Base-by-base conservation (phyloP, 768 basidiomycete species). In the Gloeophyllum trabeum region DNA sequence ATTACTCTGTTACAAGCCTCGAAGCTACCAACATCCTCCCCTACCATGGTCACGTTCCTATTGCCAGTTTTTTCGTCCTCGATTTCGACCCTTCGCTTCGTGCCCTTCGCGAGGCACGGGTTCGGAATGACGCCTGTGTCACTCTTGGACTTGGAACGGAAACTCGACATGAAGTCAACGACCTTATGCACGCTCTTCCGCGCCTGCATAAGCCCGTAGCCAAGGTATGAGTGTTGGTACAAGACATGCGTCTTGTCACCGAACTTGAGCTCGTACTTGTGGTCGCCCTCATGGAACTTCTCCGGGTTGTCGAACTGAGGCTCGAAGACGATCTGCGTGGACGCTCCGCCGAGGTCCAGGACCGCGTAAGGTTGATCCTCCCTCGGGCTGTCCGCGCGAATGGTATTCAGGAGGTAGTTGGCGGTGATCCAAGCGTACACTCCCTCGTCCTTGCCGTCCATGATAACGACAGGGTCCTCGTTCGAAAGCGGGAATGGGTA, bases 361-460 rank as follows among this genome's bases (percentile, higher is more conserved):
- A 96, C 91, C 19, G 94, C 94, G 50, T 85, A 87, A 21, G 86
- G 79, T 18, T 64, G 58, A 14, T 66, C 69, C 22, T 65, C 60
- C 41, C 55, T 47, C 1, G 65, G 62, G 14, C 71, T 61, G 39
- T 70, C 71, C 6, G 70, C 65, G 13, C 77, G 72, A 54, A 96
- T 78, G 28, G 82, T 76, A 40, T 73, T 71, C 34, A 94, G 65
- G 38, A 97, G 70, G 62, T 96, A 97, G 61, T 98, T 98, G 45
- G 87, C 90, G 14, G 94, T 96, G 50, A 97, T 90, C 93, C 94
- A 98, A 22, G 94, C 91, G 57, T 87, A 98, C n/a, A 97, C 89
- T 24, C 90, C 94, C 61, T 97, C 94, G 56, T 98, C 93, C 49
- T 79, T 74, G 5, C 93, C 93, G 48, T 96, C 93, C 93, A 97